Conservation (phyloP, 805 yeast species). For the Saturnispora dispora region DNA sequence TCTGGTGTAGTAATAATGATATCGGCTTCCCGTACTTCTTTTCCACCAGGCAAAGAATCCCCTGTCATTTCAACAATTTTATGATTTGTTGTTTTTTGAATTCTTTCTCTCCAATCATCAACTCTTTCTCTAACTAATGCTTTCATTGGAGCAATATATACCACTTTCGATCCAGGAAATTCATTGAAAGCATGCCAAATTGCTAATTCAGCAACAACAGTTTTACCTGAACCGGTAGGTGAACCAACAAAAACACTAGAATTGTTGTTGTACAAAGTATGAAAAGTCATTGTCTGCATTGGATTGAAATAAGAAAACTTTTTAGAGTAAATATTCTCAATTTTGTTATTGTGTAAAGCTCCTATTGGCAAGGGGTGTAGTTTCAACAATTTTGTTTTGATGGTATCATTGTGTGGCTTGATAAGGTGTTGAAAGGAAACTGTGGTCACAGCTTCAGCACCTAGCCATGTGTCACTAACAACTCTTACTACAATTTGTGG, state of each 20-base stretch:
- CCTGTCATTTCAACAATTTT: conserved; percentile 74
- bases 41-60: conserved; percentile 67
- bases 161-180: conserved; percentile 71
- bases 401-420: conserved; percentile 78
- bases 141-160: conserved; percentile 85
- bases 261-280: conserved; percentile 71
- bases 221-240: conserved; percentile 98
- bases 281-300: conserved; percentile 97
- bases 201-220: conserved; percentile 93
- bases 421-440: conserved; percentile 87
- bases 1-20: conserved; percentile 79
- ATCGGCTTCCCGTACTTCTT: conserved; percentile 58
- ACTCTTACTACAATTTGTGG: conserved; percentile 76
- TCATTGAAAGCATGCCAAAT: conserved; percentile 92
- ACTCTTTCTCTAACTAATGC: conserved; percentile 79
- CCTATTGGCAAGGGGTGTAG: conserved; percentile 79
- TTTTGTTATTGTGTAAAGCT: conserved; percentile 59
- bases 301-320: conserved; percentile 88
- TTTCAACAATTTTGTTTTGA: conserved; percentile 70
- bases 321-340: conserved; percentile 58
- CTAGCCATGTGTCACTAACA: conserved; percentile 83
- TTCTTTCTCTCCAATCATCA: conserved; percentile 62
- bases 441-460: conserved; percentile 65
- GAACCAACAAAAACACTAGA: conserved; percentile 88
- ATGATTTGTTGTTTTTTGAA: conserved; percentile 37